Percentiles rank a stretch among this genome's conserved stretches.
These are phyloP conservation scores for Dictyostelium brefeldianum DNA, from an alignment of 78 protist species.

Conservation along the genomic window DNA sequence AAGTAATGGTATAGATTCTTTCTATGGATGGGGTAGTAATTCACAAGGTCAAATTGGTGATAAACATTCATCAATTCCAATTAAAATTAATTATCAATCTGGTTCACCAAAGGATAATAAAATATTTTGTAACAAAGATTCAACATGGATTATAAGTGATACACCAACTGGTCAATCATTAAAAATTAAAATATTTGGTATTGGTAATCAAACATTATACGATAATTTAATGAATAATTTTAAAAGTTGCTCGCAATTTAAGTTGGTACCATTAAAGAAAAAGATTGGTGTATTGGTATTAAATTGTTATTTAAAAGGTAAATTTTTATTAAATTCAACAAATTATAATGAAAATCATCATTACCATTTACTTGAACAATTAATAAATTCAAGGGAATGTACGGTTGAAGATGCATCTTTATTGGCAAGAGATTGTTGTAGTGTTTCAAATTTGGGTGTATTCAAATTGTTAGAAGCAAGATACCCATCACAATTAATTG, in stretches of 20 bases:
- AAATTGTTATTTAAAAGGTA: background rate
- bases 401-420: background rate
- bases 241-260: background rate
- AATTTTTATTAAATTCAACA: background rate
- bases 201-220: background rate
- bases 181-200: slow-evolving; percentile 5
- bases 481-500: background rate
- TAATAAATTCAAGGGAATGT: background rate
- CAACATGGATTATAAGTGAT: background rate
- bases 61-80: background rate
- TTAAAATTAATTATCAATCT: background rate
- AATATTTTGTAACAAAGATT: background rate
- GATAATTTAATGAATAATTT: background rate
- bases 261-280: background rate
- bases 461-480: background rate
- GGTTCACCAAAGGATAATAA: background rate
- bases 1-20: background rate
- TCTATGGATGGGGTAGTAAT: slow-evolving; percentile 9
- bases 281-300: background rate
- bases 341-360: background rate
- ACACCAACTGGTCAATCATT: background rate
- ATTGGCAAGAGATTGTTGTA: background rate
- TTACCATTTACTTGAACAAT: background rate
- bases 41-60: background rate
- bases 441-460: background rate